phyloP scores from a whole-genome alignment of 2,329 filamentous ascomycete genomes.

The Uncinocarpus reesii region DNA sequence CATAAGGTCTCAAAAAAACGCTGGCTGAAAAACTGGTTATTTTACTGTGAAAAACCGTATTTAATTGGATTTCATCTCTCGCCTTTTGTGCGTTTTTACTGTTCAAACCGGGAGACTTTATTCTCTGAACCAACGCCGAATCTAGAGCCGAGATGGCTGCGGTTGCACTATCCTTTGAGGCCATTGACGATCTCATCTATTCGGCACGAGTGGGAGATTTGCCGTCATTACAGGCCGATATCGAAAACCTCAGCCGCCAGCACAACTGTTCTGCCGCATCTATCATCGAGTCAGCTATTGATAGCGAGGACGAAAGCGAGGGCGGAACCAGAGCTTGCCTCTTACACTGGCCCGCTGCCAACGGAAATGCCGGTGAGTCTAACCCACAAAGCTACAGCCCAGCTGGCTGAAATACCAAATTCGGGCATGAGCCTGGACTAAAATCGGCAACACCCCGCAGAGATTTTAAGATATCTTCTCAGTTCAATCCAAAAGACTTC shows the following conservation, averaged over 20 bases:
- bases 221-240: constrained; percentile 51
- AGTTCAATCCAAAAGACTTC: constrained; percentile 28
- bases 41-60: too few species aligned
- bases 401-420: too few species aligned
- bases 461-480: constrained; percentile 42
- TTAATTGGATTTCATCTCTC: too few species aligned
- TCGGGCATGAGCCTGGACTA: too few species aligned
- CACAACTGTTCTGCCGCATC: constrained; percentile 51
- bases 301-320: constrained; percentile 66
- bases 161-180: constrained; percentile 55
- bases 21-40: too few species aligned
- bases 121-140: too few species aligned
- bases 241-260: constrained; percentile 52
- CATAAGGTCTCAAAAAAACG: too few species aligned
- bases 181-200: constrained; percentile 87
- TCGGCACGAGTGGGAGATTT: constrained; percentile 69
- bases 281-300: constrained; percentile 59
- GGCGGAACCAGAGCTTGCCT: constrained; percentile 39
- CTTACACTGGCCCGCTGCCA: constrained; percentile 85
- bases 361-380: constrained; percentile 65
- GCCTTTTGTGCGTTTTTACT: too few species aligned
- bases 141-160: background rate
- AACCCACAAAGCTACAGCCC: background rate
- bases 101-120: too few species aligned
- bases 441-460: too few species aligned